Evolutionary conservation across 2,329 filamentous ascomycete genomes (phyloP), one percentile per base, ranked within the genome.

Genomic region (Penicillium sp.): DNA sequence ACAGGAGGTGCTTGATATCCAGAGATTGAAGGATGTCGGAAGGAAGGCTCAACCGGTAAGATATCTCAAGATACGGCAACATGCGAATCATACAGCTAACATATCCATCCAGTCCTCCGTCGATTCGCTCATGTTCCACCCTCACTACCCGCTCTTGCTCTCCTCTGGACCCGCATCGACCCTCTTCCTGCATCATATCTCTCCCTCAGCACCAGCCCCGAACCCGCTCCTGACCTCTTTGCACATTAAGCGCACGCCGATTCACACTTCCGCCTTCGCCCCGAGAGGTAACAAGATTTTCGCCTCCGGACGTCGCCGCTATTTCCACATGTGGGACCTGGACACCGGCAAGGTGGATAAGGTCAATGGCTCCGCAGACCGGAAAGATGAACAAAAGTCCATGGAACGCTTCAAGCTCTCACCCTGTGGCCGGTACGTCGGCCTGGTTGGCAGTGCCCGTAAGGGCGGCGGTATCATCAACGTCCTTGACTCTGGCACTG

Each of bases 241-340:
- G 20, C 91, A 96, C 71, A 83, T 95, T 66, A 87, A 86, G 65
- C 82, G 84, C 57, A 92, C 91, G 0, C 89, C 92, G n/a, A 80
- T 99, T 47, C 84, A 87, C 52, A 90, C 88, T 10, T 90, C 92
- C 6, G 82, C 88, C 33, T 97, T 99, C 71, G 78, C 91, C 51
- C 82, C 87, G 4, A 75, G 76, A 14, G 90, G 89, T 57, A 85
- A 88, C 56, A 87, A 87, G 62, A 88, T 99, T 60, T 89, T 96
- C 71, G 89, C 96, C 53, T 88, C 91, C 16, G 92, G 92, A 33
- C 87, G 92, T 31, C 84, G 94, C 44, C 86, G 86, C 57, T 97
- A 91, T 76, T 96, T 97, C 73, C 94, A 97, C 74, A 86, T 88
- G 60, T 99, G 94, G 94, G 87, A 97, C 65, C 81, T 99, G 22